Percentiles rank a stretch among this genome's conserved stretches.
Evolutionary conservation across 148 eudicot species (phyloP).

Genomic region (Fagopyrum tataricum): DNA sequence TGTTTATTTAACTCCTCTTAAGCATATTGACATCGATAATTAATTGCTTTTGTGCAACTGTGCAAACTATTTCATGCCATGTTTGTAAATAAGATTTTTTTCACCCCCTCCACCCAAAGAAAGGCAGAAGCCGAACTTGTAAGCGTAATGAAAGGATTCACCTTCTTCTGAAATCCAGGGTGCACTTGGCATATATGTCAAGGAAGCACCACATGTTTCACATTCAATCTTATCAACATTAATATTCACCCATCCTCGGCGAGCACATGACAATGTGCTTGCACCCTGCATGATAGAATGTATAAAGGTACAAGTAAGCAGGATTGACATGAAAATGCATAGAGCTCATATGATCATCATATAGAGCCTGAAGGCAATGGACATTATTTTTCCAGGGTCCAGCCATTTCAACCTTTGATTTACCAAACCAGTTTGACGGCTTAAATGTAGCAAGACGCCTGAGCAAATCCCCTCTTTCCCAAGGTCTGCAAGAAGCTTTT

Average conservation of each 20-base stretch:
- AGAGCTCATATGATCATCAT: not conserved
- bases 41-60: not conserved
- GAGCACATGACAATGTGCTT: conserved; percentile 85
- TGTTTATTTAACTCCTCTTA: not conserved
- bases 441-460: conserved; percentile 90
- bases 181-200: conserved; percentile 37
- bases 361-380: not conserved
- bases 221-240: conserved; percentile 78
- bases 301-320: not conserved
- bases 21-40: not conserved
- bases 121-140: not conserved
- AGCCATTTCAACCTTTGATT: conserved; percentile 62
- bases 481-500: conserved; percentile 91
- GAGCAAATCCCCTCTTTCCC: conserved; percentile 97
- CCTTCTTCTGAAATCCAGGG: conserved; percentile 61
- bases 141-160: conserved; percentile 19
- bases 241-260: conserved; percentile 91
- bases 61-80: not conserved
- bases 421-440: conserved; percentile 85
- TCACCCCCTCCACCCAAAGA: not conserved
- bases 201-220: conserved; percentile 72
- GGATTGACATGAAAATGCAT: not conserved
- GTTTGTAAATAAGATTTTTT: not conserved
- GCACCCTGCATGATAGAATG: conserved; percentile 47
- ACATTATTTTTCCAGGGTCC: not conserved